These are phyloP conservation scores for Aquilaria yunnanensis DNA, from an alignment of 345 rosid species.

Conservation along the genomic window DNA sequence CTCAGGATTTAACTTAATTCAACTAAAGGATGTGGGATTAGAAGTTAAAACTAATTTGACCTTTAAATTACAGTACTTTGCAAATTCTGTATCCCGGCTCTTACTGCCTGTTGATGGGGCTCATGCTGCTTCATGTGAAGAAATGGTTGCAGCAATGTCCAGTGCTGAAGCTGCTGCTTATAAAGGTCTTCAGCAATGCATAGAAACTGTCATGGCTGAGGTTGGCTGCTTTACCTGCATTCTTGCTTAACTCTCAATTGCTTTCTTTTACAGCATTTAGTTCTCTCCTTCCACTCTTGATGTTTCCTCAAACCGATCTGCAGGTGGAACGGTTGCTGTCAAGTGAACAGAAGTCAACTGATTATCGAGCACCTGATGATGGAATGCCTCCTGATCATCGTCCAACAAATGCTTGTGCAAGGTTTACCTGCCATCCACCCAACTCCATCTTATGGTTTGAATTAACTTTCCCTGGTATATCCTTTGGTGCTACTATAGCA, in stretches of 20 bases:
- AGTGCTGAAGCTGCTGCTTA: constrained; percentile 91
- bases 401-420: constrained; percentile 83
- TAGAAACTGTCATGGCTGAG: constrained; percentile 97
- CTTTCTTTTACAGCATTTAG: not conserved
- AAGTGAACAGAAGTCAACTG: constrained; percentile 85
- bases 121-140: constrained; percentile 95
- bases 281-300: not conserved
- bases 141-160: constrained; percentile 91
- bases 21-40: constrained; percentile 6
- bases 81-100: constrained; percentile 86
- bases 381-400: constrained; percentile 87
- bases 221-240: constrained; percentile 31
- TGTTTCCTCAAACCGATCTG: constrained; percentile 12
- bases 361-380: constrained; percentile 87
- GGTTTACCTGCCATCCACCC: constrained; percentile 32
- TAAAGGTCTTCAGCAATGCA: constrained; percentile 94
- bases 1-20: not conserved
- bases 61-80: constrained; percentile 54
- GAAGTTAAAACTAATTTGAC: constrained; percentile 5
- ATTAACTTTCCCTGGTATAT: not conserved
- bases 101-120: constrained; percentile 93
- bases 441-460: not conserved
- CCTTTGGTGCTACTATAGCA: too few species aligned
- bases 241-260: not conserved
- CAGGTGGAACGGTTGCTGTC: constrained; percentile 88